Evolutionary conservation across 345 rosid species (phyloP), one percentile per base, ranked within the genome.

Genomic region (Eucalyptus pauciflora): DNA sequence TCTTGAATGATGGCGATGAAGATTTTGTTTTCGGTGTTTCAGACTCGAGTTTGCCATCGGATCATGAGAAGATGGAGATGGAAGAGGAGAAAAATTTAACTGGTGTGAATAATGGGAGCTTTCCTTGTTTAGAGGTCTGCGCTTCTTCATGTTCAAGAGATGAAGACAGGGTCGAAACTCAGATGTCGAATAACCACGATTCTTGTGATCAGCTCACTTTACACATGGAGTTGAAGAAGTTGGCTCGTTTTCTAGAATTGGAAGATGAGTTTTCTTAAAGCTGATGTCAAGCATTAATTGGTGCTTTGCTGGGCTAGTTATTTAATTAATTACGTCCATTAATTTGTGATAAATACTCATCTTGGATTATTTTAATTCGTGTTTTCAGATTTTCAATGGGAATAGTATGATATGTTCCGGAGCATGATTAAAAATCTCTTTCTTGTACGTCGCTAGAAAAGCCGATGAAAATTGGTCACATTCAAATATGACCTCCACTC

Each of bases 191-290:
- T 80, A 31, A 13, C 20, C 9, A 52, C 6, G 29, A 49, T 3
- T 86, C 27, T n/a, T 1, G 8, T 49, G 86, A 56, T 45, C 27
- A 29, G 6, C 27, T 25, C 22, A 13, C 29, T 46, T 29, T 87
- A 31, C 25, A 41, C 31, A 17, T 64, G 87, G 89, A 85, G 76
- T 22, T 90, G 69, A 83, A 87, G 86, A 67, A 50, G 45, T 50
- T 90, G 83, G 88, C 91, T 81, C 88, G 45, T 64, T 85, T 90
- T 50, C 85, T 88, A 29, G 89, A 85, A 87, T 64, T 90, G 43
- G 91, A 87, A 43, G 89, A 88, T 51, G 49, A 88, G 50, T 64
- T 41, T 76, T 12, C 41, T 17, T 41, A 41, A 76, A 76, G 85
- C 29, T 76, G 83, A 37, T 46, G 18, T 10, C 58, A 37, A 86